These are phyloP conservation scores for Papiliotrema nemorosa DNA, from an alignment of 1,284 basidiomycete genomes.

Conservation along the genomic window DNA sequence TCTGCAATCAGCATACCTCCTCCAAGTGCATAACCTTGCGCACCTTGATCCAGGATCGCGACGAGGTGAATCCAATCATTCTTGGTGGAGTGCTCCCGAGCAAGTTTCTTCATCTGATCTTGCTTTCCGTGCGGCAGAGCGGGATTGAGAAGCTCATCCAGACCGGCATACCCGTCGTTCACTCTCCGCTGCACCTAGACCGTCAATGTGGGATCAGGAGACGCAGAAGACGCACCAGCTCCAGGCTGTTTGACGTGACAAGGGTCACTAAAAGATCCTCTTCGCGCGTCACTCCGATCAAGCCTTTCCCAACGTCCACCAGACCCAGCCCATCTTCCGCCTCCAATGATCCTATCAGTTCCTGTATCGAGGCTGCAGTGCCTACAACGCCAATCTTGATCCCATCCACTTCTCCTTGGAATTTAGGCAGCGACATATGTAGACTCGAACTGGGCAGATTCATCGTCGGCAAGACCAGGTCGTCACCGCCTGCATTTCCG, in stretches of 20 bases:
- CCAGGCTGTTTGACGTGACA: constrained; percentile 14
- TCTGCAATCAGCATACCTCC: constrained; percentile 8
- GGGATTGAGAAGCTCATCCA: constrained; percentile 31
- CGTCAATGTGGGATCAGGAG: constrained; percentile 1
- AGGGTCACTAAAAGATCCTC: constrained; percentile 22
- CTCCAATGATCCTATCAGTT: constrained; percentile 22
- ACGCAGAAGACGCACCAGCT: constrained; percentile 16
- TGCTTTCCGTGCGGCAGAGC: constrained; percentile 13
- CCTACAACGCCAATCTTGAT: constrained; percentile 27
- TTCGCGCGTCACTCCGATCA: constrained; percentile 20
- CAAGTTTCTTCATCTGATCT: constrained; percentile 21
- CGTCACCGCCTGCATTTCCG: constrained; percentile 8
- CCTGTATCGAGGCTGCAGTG: constrained; percentile 16
- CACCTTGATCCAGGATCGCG: constrained; percentile 10
- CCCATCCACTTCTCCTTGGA: constrained; percentile 8
- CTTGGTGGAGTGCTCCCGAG: constrained; percentile 16
- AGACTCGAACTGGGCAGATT: constrained; percentile 35
- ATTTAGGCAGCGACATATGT: constrained; percentile 32
- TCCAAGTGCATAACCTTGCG: neutral
- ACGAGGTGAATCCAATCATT: constrained; percentile 31
- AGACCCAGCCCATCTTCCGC: constrained; percentile 14
- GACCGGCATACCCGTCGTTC: constrained; percentile 17
- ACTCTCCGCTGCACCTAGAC: constrained; percentile 16
- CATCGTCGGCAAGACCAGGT: constrained; percentile 39
- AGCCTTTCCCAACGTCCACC: constrained; percentile 28